phyloP scores from a whole-genome alignment of 2,329 filamentous ascomycete genomes.

The Aspergillus viridinutans region DNA sequence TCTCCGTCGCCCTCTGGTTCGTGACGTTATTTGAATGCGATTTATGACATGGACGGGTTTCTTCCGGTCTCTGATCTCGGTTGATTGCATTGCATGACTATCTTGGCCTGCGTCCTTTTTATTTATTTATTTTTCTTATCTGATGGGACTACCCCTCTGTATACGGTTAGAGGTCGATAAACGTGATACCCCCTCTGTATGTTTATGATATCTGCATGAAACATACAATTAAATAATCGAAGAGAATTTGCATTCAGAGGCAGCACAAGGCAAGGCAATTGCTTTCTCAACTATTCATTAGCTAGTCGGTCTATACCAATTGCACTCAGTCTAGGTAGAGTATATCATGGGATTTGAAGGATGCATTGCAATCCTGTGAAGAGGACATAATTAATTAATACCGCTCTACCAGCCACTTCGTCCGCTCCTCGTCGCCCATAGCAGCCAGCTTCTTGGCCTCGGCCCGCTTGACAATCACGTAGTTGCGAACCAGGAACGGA shows the following conservation, averaged over 20 bases:
- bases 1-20: neutral
- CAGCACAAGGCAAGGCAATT: neutral
- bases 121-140: neutral
- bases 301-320: neutral
- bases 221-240: neutral
- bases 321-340: neutral
- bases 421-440: slow-evolving; percentile 29
- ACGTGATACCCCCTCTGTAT: neutral
- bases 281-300: neutral
- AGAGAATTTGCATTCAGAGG: neutral
- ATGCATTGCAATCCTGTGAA: neutral
- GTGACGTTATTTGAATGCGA: neutral
- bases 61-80: neutral
- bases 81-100: neutral
- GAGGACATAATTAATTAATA: slow-evolving; percentile 33
- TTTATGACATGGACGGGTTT: neutral
- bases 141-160: neutral
- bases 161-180: neutral
- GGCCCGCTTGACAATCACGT: slow-evolving; percentile 30
- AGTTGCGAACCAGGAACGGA: slow-evolving; percentile 21
- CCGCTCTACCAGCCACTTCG: slow-evolving; percentile 36
- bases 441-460: slow-evolving; percentile 28
- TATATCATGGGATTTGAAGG: neutral
- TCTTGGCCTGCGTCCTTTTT: neutral
- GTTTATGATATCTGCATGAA: neutral